A percentile compares a stretch with the other conserved stretches of the same genome.
Conservation (phyloP, 768 basidiomycete species). For the Amanita subjunquillea region DNA sequence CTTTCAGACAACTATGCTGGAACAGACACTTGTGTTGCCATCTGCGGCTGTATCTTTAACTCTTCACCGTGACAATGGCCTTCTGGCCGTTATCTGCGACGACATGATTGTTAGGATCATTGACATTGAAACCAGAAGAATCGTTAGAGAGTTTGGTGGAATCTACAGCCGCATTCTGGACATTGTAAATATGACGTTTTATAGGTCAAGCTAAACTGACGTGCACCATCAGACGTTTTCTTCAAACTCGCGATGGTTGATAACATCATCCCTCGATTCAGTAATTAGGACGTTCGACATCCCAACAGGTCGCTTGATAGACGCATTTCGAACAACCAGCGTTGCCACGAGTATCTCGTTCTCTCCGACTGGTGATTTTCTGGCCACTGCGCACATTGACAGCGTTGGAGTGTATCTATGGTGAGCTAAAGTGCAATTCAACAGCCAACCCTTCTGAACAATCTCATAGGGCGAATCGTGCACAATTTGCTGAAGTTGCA, state of each 20-base stretch:
- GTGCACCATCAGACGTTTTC: conserved; percentile 67
- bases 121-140: conserved; percentile 81
- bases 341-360: conserved; percentile 87
- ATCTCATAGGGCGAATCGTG: conserved; percentile 79
- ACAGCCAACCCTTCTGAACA: conserved; percentile 1
- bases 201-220: conserved; percentile 3
- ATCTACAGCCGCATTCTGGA: conserved; percentile 84
- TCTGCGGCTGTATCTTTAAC: conserved; percentile 60
- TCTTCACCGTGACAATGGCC: conserved; percentile 76
- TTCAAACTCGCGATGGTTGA: conserved; percentile 89
- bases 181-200: conserved; percentile 40
- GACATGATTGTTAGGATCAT: conserved; percentile 79
- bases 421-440: conserved; percentile 25
- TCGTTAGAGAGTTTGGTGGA: conserved; percentile 85
- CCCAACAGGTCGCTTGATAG: conserved; percentile 86
- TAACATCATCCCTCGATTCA: conserved; percentile 82
- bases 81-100: conserved; percentile 78
- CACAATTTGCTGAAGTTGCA: conserved; percentile 82
- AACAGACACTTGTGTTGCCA: conserved; percentile 55
- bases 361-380: conserved; percentile 91
- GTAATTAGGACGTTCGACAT: conserved; percentile 93
- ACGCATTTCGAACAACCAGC: conserved; percentile 81
- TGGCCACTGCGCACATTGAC: conserved; percentile 92
- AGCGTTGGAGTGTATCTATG: conserved; percentile 94
- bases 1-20: conserved; percentile 77